Base-by-base conservation (phyloP, 2,329 filamentous ascomycete species). In the Dichotomopilus funicola region DNA sequence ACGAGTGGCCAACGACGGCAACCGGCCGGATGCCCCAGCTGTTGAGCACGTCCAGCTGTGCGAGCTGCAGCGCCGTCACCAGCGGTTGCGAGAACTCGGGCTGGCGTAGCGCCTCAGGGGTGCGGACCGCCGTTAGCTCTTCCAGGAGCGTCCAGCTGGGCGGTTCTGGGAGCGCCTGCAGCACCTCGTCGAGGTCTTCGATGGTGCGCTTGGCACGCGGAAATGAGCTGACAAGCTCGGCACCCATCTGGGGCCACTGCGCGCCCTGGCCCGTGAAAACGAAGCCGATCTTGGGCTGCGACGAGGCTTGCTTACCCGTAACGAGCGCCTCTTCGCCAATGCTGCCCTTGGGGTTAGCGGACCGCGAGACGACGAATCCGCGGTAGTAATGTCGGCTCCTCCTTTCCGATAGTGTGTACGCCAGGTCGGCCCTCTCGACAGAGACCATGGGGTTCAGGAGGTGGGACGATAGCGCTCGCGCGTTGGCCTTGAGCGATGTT, bases 31-130 rank as follows among this genome's bases (percentile, higher is more conserved):
- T 54, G 2, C 62, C 62, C 57, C 65, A 67, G 12, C 42, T 5
- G 5, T 31, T 8, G 2, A 44, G 19, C 19, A 44, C 42, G 7
- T 57, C 49, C 41, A 68, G 59, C 1, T 71, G 49, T n/a, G 50
- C 65, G 4, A 74, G 54, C 53, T 74, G 72, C 0, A 75, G 42
- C 0, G 70, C 70, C 1, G 70, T 72, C 49, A 66, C 72, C 2
- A 69, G 41, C 6, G 70, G 67, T 48, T 72, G 70, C 6, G 64
- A 65, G 36, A 70, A 61, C n/a, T 63, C 58, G 4, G 63, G 61
- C 46, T 66, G 56, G 9, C 64, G 43, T 5, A 69, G 33, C 19
- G 61, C 55, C 41, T 61, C 53, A 1, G 62, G 45, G 1, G 56
- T 45, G 1, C 56, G 43, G 2, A 45, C 9, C 11, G 62, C 58